Evolutionary conservation across 768 basidiomycete species (phyloP).

Genomic region (Cyclocybe aegerita): DNA sequence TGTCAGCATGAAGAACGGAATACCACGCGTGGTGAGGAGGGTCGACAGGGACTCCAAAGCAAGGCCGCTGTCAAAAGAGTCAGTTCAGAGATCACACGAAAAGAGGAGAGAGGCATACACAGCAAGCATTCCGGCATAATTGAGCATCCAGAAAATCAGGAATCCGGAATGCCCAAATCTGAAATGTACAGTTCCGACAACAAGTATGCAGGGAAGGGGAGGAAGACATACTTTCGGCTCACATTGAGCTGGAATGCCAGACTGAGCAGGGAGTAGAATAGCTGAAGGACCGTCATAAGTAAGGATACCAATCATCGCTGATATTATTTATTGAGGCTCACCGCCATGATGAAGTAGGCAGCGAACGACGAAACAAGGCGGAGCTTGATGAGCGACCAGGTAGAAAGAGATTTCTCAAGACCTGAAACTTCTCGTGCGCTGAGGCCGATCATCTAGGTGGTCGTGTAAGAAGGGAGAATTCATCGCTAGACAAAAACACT

Average conservation of each 20-base stretch:
- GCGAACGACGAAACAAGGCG: slow-evolving; percentile 23
- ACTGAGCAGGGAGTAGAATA: slow-evolving; percentile 57
- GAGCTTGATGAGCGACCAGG: slow-evolving; percentile 25
- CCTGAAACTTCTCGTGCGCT: slow-evolving; percentile 30
- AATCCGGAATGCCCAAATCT: slow-evolving; percentile 55
- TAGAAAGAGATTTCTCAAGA: slow-evolving; percentile 21
- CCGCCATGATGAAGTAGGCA: slow-evolving; percentile 31
- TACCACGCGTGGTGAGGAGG: slow-evolving; percentile 48
- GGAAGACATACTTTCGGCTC: slow-evolving; percentile 29
- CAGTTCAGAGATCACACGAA: not conserved
- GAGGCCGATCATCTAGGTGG: slow-evolving; percentile 27
- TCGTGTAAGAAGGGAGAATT: not conserved
- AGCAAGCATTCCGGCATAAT: slow-evolving; percentile 56
- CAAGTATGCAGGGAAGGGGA: not conserved
- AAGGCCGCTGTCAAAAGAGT: slow-evolving; percentile 44
- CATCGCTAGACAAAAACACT: slow-evolving; percentile 10
- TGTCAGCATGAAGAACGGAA: slow-evolving; percentile 60
- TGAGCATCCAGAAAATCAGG: slow-evolving; percentile 69
- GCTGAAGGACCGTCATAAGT: slow-evolving; percentile 23
- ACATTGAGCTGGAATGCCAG: slow-evolving; percentile 59
- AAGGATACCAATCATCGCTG: not conserved
- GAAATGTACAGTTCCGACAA: not conserved
- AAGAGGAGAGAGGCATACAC: slow-evolving; percentile 34
- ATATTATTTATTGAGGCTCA: slow-evolving; percentile 8
- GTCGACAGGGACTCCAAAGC: slow-evolving; percentile 61